Base-by-base conservation (phyloP, 78 protist species). In the Dictyostelium capitatum region DNA sequence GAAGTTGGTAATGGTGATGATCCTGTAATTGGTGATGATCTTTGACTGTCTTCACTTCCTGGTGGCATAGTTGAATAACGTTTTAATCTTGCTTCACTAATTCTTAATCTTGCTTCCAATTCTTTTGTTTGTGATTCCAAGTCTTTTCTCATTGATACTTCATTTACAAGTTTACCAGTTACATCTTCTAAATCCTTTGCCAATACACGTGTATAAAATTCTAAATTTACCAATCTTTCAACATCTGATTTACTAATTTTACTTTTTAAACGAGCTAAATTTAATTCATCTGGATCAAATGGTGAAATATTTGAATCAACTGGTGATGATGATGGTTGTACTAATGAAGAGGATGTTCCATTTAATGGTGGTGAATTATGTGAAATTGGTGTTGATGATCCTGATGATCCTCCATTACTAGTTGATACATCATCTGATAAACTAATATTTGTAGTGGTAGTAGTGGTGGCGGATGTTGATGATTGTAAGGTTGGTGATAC, bases 71-170 rank as follows among this genome's bases (percentile, higher is more conserved):
- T 53, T 48, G 93, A 77, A 41, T 53, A 74, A 48, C 93, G 11
- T 12, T 65, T 46, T 14, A 50, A 32, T 28, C 93, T 48, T 12
- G 84, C 78, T 65, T 87, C 93, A n/a, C 28, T 48, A 23, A 87
- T 32, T 62, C 67, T 70, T 64, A 87, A 50, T 48, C 93, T 48
- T 28, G 84, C 79, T 50, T 87, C 93, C 54, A 87, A 65, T n/a
- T 87, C 93, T 25, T 77, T 77, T 0, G 75, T 59, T 23, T 77
- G 79, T 1, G 84, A 65, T 30, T 87, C 84, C 37, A 87, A 32
- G 12, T 87, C 93, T 15, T 78, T 77, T 59, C 93, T 74, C 30
- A 47, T 19, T 25, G 37, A 62, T 6, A 41, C 6, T 65, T 87
- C 93, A 51, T 64, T 87, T 8, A 37, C 57, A 9, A 87, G 65